Percentiles rank a stretch among this genome's conserved stretches.
phyloP scores from a whole-genome alignment of 371 early-diverging fungal species.

The Parasitella parasitica region DNA sequence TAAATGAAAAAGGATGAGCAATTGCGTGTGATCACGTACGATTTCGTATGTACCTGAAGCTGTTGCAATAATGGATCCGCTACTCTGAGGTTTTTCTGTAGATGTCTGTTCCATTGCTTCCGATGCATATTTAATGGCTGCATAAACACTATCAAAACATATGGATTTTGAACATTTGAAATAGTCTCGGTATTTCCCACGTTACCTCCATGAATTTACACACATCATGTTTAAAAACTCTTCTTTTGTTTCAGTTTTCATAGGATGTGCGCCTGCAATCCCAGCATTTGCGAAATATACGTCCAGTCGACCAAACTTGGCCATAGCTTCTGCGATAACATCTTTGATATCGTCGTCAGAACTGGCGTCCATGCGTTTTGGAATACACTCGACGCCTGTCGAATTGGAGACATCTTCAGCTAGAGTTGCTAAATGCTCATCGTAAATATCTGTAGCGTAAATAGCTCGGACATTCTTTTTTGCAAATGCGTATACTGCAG shows the following conservation, averaged over 20 bases:
- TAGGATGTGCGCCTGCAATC: slow-evolving; percentile 13
- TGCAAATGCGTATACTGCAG: slow-evolving; percentile 42
- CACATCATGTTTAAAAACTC: slow-evolving; percentile 29
- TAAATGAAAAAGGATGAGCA: too few relatives aligned
- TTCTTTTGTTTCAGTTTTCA: slow-evolving; percentile 16
- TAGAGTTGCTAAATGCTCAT: slow-evolving; percentile 31
- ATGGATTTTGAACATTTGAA: too few relatives aligned
- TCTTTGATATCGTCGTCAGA: slow-evolving; percentile 34
- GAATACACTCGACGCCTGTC: slow-evolving; percentile 37
- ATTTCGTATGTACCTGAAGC: slow-evolving; percentile 44
- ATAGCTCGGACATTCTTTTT: slow-evolving; percentile 41
- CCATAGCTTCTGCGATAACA: slow-evolving; percentile 39
- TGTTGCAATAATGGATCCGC: slow-evolving; percentile 40
- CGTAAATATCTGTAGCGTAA: slow-evolving; percentile 42
- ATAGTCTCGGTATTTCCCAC: too few relatives aligned
- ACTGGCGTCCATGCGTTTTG: slow-evolving; percentile 44
- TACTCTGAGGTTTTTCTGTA: slow-evolving; percentile 6
- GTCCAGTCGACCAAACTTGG: slow-evolving; percentile 49
- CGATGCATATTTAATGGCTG: slow-evolving; percentile 42
- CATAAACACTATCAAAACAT: slow-evolving; percentile 29
- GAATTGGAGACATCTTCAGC: slow-evolving; percentile 38
- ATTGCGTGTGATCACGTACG: too few relatives aligned
- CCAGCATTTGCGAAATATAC: slow-evolving; percentile 61
- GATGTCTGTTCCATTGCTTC: slow-evolving; percentile 30
- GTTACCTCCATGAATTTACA: slow-evolving; percentile 31